Evolutionary conservation across 2,329 filamentous ascomycete genomes (phyloP).

Genomic region (Microcyclospora pomicola): DNA sequence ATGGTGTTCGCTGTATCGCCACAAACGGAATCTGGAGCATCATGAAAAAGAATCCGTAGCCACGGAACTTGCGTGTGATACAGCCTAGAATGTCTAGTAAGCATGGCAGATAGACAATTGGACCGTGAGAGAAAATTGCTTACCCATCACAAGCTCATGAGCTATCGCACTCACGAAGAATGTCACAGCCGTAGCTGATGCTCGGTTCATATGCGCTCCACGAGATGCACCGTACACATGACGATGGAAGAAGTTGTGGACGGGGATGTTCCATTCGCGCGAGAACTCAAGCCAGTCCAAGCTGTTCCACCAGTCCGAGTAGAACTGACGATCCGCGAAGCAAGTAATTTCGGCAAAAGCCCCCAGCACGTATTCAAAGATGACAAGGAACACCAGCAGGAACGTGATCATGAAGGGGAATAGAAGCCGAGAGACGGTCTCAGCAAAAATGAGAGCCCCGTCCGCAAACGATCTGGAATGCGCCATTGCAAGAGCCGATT

Average conservation of each 20-base stretch:
- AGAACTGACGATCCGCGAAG: conserved; percentile 91
- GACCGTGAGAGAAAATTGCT: too few relatives aligned
- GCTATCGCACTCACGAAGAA: conserved; percentile 81
- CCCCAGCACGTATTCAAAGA: conserved; percentile 92
- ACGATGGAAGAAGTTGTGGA: conserved; percentile 85
- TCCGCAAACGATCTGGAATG: conserved; percentile 43
- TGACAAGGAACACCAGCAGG: conserved; percentile 89
- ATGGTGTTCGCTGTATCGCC: conserved; percentile 69
- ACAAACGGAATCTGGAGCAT: conserved; percentile 96
- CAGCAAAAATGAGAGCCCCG: conserved; percentile 63
- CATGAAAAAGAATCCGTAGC: conserved; percentile 87
- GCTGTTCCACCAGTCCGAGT: conserved; percentile 58
- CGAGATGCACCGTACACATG: conserved; percentile 84
- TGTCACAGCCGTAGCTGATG: conserved; percentile 72
- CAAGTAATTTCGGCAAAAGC: conserved; percentile 76
- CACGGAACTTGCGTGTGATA: conserved; percentile 90
- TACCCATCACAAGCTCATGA: conserved; percentile 83
- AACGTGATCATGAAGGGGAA: conserved; percentile 98
- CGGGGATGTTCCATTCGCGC: conserved; percentile 93
- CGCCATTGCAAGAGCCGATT: conserved; percentile 47
- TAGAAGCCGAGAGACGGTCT: conserved; percentile 79
- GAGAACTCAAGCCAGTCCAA: conserved; percentile 93
- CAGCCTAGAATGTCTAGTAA: conserved; percentile 36
- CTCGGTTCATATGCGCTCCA: conserved; percentile 54
- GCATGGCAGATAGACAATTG: too few relatives aligned